A percentile compares a stretch with the other conserved stretches of the same genome.
Conservation (phyloP, 352 stramenopile genomes). For the Pythium monospermum region DNA sequence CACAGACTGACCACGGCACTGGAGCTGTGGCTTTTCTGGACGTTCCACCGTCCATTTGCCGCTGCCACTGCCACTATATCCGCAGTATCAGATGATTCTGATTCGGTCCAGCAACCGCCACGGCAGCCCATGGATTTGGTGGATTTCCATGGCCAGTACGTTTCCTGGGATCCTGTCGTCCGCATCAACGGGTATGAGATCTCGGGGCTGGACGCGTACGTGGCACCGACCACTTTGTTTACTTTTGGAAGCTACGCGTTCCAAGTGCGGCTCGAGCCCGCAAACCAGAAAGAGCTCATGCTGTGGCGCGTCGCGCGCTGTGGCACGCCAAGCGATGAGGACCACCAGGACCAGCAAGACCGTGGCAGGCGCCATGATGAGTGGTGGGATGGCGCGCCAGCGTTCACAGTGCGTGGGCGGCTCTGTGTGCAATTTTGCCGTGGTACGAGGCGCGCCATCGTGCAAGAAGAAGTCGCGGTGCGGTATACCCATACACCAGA, state of each 20-base stretch:
- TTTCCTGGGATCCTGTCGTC: slow-evolving; percentile 33
- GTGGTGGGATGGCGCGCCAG: neutral
- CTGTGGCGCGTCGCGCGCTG: slow-evolving; percentile 38
- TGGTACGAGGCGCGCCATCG: neutral
- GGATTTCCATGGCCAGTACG: slow-evolving; percentile 42
- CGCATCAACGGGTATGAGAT: slow-evolving; percentile 33
- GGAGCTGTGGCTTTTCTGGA: slow-evolving; percentile 30
- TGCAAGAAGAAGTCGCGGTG: slow-evolving; percentile 1
- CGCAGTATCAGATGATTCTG: no score
- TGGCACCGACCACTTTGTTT: slow-evolving; percentile 29
- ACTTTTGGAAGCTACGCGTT: slow-evolving; percentile 26
- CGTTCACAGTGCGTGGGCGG: slow-evolving; percentile 17
- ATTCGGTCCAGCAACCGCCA: neutral
- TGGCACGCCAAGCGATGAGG: slow-evolving; percentile 1
- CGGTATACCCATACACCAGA: slow-evolving; percentile 12
- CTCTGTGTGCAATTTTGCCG: slow-evolving; percentile 9
- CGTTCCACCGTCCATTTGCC: slow-evolving; percentile 17
- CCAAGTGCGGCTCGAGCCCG: slow-evolving; percentile 40
- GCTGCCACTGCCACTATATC: neutral
- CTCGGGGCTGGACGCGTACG: slow-evolving; percentile 20
- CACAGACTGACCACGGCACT: slow-evolving; percentile 34
- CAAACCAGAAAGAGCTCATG: slow-evolving; percentile 30
- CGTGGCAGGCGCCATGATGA: neutral
- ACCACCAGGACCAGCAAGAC: slow-evolving; percentile 6
- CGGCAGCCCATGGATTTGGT: slow-evolving; percentile 32